phyloP scores from a whole-genome alignment of 192 early-diverging fungal genomes.

The Backusella australiensis region DNA sequence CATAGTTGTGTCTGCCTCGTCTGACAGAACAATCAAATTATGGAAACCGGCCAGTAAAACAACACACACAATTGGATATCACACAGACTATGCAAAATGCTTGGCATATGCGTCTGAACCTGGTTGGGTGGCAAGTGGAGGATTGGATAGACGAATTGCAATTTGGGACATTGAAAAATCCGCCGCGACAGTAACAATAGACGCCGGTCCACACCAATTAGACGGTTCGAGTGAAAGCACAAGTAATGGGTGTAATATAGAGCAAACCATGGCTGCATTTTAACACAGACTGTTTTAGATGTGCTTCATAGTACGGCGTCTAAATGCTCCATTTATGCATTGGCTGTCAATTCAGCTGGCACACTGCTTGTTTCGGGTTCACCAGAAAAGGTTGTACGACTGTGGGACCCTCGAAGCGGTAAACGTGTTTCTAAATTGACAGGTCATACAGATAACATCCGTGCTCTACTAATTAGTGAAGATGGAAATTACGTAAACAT shows the following conservation, averaged over 20 bases:
- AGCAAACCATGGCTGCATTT: too few species aligned
- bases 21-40: conserved; percentile 84
- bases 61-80: conserved; percentile 71
- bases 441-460: conserved; percentile 97
- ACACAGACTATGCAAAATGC: conserved; percentile 91
- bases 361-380: conserved; percentile 85
- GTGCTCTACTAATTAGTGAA: conserved; percentile 80
- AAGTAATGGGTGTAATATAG: background rate
- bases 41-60: conserved; percentile 63
- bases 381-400: conserved; percentile 87
- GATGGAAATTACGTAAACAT: conserved; percentile 77
- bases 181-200: conserved; percentile 8
- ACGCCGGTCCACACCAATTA: conserved; percentile 6
- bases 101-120: conserved; percentile 72
- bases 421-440: conserved; percentile 73
- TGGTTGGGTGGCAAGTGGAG: conserved; percentile 85
- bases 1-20: conserved; percentile 82
- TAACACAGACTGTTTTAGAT: conserved; percentile 17
- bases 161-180: conserved; percentile 87
- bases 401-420: conserved; percentile 86
- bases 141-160: conserved; percentile 83
- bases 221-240: background rate
- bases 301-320: conserved; percentile 50
- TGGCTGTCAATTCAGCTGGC: conserved; percentile 79
- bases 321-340: conserved; percentile 80